Evolutionary conservation across 2,329 filamentous ascomycete genomes (phyloP).

Genomic region (Penicillium thymicola): DNA sequence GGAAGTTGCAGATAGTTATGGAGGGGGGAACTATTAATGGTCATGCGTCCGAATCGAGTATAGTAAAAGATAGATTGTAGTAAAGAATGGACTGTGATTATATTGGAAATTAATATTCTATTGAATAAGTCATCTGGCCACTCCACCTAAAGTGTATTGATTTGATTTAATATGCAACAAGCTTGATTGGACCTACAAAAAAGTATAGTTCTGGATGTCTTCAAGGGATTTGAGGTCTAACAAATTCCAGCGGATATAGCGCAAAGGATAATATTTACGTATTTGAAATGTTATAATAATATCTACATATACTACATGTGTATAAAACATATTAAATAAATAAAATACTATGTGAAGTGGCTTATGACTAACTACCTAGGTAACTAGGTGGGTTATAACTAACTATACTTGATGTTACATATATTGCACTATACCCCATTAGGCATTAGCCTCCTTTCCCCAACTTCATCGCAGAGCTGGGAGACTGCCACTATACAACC

Average conservation of each 20-base stretch:
- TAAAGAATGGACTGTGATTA: background rate
- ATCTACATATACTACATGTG: too few relatives aligned
- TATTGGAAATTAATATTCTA: background rate
- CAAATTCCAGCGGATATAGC: constrained; percentile 15
- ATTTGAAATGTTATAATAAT: too few relatives aligned
- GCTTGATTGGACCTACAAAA: background rate
- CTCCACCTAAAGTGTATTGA: background rate
- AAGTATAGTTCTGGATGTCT: background rate
- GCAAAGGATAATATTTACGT: background rate
- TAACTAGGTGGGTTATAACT: background rate
- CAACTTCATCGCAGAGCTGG: background rate
- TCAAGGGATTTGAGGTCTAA: background rate
- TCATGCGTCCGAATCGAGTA: constrained; percentile 7
- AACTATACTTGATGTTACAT: background rate
- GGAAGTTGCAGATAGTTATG: background rate
- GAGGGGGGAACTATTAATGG: background rate
- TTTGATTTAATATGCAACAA: background rate
- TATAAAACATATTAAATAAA: background rate
- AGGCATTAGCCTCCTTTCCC: constrained; percentile 6
- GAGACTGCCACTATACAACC: background rate
- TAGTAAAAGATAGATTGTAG: constrained; percentile 2
- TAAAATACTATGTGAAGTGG: background rate
- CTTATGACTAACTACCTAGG: background rate
- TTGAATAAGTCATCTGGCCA: background rate
- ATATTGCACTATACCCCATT: constrained; percentile 1